phyloP scores from a whole-genome alignment of 2,329 filamentous ascomycete genomes.

The Nemania bipapillata region DNA sequence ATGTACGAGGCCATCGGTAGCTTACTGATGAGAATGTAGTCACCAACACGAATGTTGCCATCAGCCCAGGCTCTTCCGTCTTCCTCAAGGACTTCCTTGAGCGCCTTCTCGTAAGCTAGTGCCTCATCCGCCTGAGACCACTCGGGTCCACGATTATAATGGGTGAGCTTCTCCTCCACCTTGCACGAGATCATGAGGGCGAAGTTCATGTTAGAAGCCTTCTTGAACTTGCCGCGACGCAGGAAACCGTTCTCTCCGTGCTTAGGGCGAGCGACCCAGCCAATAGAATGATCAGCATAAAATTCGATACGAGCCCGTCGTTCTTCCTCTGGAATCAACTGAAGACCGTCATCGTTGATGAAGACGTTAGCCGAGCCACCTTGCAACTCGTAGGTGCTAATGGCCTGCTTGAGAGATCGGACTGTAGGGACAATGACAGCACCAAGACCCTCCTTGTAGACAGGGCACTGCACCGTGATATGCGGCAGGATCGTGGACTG shows the following conservation, averaged over 20 bases:
- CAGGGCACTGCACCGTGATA: conserved; percentile 84
- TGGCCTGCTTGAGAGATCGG: conserved; percentile 79
- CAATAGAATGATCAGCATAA: conserved; percentile 75
- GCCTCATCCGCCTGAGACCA: conserved; percentile 59
- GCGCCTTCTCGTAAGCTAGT: conserved; percentile 61
- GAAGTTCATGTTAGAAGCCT: conserved; percentile 81
- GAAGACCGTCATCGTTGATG: conserved; percentile 79
- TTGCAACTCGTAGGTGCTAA: conserved; percentile 79
- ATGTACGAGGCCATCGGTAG: not conserved
- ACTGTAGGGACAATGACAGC: conserved; percentile 81
- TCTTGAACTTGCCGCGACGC: conserved; percentile 73
- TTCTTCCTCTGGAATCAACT: conserved; percentile 72
- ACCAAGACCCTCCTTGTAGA: conserved; percentile 84
- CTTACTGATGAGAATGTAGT: conserved; percentile 69
- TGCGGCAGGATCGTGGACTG: conserved; percentile 70
- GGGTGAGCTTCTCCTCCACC: conserved; percentile 68
- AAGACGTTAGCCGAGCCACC: conserved; percentile 83
- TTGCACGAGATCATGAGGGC: conserved; percentile 70
- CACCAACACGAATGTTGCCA: conserved; percentile 69
- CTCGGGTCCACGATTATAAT: conserved; percentile 57
- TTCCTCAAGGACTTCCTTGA: conserved; percentile 63
- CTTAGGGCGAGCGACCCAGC: conserved; percentile 73
- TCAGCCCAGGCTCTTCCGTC: conserved; percentile 67
- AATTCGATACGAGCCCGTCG: conserved; percentile 72
- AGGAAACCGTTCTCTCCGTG: conserved; percentile 71